Percentiles rank a stretch among this genome's conserved stretches.
Evolutionary conservation across 2,329 filamentous ascomycete genomes (phyloP).

Genomic region (Epichloe amarillans): DNA sequence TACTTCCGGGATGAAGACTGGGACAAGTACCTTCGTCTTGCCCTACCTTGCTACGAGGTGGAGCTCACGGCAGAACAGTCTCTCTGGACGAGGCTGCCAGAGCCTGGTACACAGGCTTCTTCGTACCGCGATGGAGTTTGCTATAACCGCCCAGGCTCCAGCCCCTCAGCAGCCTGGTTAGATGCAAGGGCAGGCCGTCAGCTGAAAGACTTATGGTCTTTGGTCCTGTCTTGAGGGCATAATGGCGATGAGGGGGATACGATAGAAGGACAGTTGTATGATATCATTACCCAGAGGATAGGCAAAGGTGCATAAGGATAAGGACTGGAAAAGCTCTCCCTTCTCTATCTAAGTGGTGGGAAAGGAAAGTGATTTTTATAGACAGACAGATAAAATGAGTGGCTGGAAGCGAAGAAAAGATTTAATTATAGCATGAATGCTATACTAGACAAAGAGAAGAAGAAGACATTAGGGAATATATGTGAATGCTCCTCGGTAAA

Average conservation of each 20-base stretch:
- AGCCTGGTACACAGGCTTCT: conserved; percentile 9
- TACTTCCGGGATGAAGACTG: conserved; percentile 8
- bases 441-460: too few species aligned
- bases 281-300: too few species aligned
- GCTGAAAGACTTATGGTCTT: conserved; percentile 11
- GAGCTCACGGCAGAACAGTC: conserved; percentile 13
- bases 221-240: not conserved
- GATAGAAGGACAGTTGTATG: too few species aligned
- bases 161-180: conserved; percentile 12
- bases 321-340: too few species aligned
- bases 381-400: too few species aligned
- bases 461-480: too few species aligned
- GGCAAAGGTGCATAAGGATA: too few species aligned
- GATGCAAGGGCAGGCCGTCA: conserved; percentile 10
- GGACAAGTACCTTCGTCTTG: conserved; percentile 10
- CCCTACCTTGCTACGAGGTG: conserved; percentile 12
- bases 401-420: too few species aligned
- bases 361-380: too few species aligned
- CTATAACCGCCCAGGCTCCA: conserved; percentile 6
- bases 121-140: conserved; percentile 7
- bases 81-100: conserved; percentile 11
- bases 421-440: too few species aligned
- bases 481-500: too few species aligned
- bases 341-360: too few species aligned
- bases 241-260: not conserved